Evolutionary conservation across 2,329 filamentous ascomycete species (phyloP).

Genomic region (Phialophora tarda): DNA sequence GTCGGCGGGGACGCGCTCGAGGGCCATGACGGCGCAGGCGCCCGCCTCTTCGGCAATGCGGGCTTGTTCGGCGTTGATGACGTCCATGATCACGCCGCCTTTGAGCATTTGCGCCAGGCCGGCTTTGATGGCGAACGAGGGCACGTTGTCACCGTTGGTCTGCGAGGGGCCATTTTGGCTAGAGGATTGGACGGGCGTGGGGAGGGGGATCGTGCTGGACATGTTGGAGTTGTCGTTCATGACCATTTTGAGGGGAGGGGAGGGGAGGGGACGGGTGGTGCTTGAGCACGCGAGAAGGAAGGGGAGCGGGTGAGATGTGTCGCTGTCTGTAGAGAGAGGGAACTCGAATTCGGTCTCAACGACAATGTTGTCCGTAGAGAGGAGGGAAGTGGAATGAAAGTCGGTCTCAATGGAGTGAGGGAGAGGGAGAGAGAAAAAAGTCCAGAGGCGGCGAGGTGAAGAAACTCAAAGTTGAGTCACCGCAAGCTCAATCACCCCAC

Average conservation of each 20-base stretch:
- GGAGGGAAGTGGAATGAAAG: not conserved
- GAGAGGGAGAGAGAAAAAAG: not conserved
- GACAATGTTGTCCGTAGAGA: not conserved
- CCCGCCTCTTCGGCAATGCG: conserved; percentile 97
- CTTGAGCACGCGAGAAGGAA: not conserved
- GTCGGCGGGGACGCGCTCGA: conserved; percentile 95
- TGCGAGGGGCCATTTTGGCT: conserved; percentile 12
- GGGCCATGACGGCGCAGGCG: conserved; percentile 95
- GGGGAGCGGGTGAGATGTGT: not conserved
- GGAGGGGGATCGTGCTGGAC: conserved; percentile 25
- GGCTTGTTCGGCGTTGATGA: conserved; percentile 88
- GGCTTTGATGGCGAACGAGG: conserved; percentile 86
- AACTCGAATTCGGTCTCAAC: not conserved
- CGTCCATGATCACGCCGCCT: conserved; percentile 99
- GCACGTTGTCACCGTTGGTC: conserved; percentile 40
- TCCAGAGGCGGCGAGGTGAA: not conserved
- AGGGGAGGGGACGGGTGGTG: not conserved
- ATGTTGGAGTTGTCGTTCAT: conserved; percentile 39
- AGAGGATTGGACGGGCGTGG: conserved; percentile 1
- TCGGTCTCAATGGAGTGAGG: not conserved
- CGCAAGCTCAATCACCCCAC: conserved; percentile 4
- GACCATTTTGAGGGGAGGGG: conserved; percentile 26
- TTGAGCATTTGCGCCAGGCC: conserved; percentile 98
- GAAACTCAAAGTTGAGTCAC: conserved; percentile 1
- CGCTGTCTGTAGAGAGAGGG: not conserved